phyloP scores from a whole-genome alignment of 805 yeast genomes.

The Lipomyces orientalis region DNA sequence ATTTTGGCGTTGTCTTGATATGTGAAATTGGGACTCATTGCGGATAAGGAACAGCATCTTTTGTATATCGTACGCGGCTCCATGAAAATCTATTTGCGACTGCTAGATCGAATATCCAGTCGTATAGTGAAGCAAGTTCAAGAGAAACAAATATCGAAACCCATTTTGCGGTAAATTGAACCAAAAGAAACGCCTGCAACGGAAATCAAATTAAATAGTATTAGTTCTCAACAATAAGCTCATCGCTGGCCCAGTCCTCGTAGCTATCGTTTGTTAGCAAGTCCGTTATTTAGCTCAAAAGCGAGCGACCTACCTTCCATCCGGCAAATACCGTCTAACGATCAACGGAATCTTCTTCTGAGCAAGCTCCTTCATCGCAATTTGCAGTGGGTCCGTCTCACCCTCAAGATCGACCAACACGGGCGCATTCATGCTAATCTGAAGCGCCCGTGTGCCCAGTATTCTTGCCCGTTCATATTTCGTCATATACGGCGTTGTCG shows the following conservation, averaged over 20 bases:
- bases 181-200: neutral
- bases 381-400: slow-evolving; percentile 97
- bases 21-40: neutral
- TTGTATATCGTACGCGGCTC: neutral
- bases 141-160: neutral
- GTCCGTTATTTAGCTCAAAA: neutral
- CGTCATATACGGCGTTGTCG: slow-evolving; percentile 98
- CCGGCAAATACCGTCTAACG: slow-evolving; percentile 94
- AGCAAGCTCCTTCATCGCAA: slow-evolving; percentile 94
- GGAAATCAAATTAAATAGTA: neutral
- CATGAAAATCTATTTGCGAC: slow-evolving; percentile 1
- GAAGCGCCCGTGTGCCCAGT: slow-evolving; percentile 95
- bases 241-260: slow-evolving; percentile 99
- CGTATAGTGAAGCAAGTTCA: neutral
- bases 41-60: neutral
- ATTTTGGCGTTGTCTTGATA: neutral
- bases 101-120: slow-evolving; percentile 5
- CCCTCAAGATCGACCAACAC: slow-evolving; percentile 98
- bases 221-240: slow-evolving; percentile 83
- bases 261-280: slow-evolving; percentile 53
- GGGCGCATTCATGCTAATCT: slow-evolving; percentile 97
- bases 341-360: slow-evolving; percentile 95
- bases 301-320: slow-evolving; percentile 55
- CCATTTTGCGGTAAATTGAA: neutral
- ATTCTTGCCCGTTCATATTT: slow-evolving; percentile 98